phyloP scores from a whole-genome alignment of 768 basidiomycete genomes.

The Rhizopogon vulgaris region DNA sequence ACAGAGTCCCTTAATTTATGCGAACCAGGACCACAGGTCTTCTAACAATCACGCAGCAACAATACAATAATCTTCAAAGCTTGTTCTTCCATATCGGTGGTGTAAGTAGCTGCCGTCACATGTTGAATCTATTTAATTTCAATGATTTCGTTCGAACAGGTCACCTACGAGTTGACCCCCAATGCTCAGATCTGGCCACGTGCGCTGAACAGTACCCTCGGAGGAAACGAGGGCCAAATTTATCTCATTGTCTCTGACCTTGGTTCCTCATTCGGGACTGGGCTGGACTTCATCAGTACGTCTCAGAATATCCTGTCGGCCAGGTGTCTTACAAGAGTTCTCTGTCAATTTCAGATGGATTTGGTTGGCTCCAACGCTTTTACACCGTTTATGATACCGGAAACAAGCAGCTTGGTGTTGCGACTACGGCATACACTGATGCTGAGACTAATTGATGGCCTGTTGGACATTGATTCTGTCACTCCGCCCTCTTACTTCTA shows the following conservation, averaged over 20 bases:
- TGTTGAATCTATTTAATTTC: neutral
- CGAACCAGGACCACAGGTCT: slow-evolving; percentile 12
- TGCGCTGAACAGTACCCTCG: slow-evolving; percentile 47
- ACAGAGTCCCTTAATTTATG: neutral
- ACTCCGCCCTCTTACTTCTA: no score
- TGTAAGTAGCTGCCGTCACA: slow-evolving; percentile 11
- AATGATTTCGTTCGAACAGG: slow-evolving; percentile 20
- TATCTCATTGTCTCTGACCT: slow-evolving; percentile 56
- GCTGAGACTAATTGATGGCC: slow-evolving; percentile 33
- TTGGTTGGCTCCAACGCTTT: slow-evolving; percentile 55
- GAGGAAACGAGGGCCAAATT: slow-evolving; percentile 44
- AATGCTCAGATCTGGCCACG: slow-evolving; percentile 74
- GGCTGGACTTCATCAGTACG: slow-evolving; percentile 63
- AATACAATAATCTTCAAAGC: slow-evolving; percentile 14
- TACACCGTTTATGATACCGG: slow-evolving; percentile 47
- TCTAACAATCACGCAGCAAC: slow-evolving; percentile 12
- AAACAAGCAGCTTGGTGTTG: slow-evolving; percentile 17
- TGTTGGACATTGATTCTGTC: no score
- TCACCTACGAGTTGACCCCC: slow-evolving; percentile 48
- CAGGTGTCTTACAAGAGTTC: neutral
- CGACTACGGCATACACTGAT: slow-evolving; percentile 34
- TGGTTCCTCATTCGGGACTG: slow-evolving; percentile 43
- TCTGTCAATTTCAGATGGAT: slow-evolving; percentile 37
- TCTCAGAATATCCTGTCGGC: neutral
- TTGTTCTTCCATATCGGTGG: slow-evolving; percentile 20